Percentiles rank a stretch among this genome's conserved stretches.
Evolutionary conservation across 1,139 yeast species (phyloP).

Genomic region (Geotrichum bryndzae): DNA sequence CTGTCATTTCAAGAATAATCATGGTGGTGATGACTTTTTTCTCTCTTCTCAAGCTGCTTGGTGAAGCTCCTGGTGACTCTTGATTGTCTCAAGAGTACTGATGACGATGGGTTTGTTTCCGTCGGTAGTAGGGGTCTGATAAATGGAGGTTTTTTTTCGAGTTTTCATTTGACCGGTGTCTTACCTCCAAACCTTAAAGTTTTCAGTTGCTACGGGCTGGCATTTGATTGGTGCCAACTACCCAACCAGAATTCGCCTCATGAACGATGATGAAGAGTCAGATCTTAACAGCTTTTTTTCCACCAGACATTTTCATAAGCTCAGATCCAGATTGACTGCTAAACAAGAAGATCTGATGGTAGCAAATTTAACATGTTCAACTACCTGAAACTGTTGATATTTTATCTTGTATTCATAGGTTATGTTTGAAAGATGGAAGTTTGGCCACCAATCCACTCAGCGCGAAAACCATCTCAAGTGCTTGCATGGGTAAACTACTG

Average conservation of each 20-base stretch:
- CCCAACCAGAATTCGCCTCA: background rate
- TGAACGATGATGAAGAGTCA: background rate
- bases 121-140: background rate
- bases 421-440: no score
- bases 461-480: no score
- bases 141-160: background rate
- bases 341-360: background rate
- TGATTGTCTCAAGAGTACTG: background rate
- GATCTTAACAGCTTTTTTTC: background rate
- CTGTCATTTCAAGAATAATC: background rate
- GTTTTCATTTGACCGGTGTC: background rate
- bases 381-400: background rate
- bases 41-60: no score
- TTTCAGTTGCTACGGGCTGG: background rate
- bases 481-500: no score
- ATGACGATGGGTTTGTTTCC: background rate
- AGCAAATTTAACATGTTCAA: no score
- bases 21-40: no score
- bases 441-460: no score
- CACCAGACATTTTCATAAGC: background rate
- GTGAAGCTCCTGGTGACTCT: background rate
- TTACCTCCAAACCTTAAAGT: background rate
- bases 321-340: background rate
- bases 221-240: background rate
- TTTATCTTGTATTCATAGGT: no score